phyloP scores from a whole-genome alignment of 2,329 filamentous ascomycete species.

The Aureobasidium sp. region DNA sequence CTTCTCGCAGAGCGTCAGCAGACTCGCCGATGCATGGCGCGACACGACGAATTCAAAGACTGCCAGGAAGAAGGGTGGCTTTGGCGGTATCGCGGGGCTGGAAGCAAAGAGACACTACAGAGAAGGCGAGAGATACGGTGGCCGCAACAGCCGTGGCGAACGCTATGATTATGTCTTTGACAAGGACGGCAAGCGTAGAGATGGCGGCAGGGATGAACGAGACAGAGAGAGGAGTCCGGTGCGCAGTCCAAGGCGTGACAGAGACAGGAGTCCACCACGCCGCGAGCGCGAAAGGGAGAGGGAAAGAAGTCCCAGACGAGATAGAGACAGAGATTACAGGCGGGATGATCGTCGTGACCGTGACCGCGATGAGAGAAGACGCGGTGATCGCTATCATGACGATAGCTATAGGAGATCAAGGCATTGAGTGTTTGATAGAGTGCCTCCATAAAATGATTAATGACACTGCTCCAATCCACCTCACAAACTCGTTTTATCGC shows the following conservation, averaged over 20 bases:
- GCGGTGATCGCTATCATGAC: slow-evolving; percentile 3
- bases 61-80: slow-evolving; percentile 62
- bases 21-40: slow-evolving; percentile 84
- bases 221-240: slow-evolving; percentile 23
- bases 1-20: slow-evolving; percentile 89
- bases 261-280: slow-evolving; percentile 5
- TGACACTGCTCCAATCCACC: neutral
- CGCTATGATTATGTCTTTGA: slow-evolving; percentile 76
- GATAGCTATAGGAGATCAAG: slow-evolving; percentile 15
- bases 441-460: neutral
- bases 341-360: slow-evolving; percentile 4
- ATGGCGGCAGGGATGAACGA: slow-evolving; percentile 15
- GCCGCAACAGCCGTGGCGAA: slow-evolving; percentile 35
- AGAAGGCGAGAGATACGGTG: slow-evolving; percentile 37
- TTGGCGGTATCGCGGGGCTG: slow-evolving; percentile 79
- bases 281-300: slow-evolving; percentile 5
- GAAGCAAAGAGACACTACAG: slow-evolving; percentile 89
- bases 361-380: neutral
- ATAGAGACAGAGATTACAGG: slow-evolving; percentile 12
- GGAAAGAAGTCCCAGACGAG: slow-evolving; percentile 9
- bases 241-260: slow-evolving; percentile 20
- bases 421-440: neutral
- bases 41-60: slow-evolving; percentile 78
- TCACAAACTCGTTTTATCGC: neutral
- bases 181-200: slow-evolving; percentile 41